Evolutionary conservation across 805 yeast species (phyloP).

Genomic region (Ogataea trehalophila): DNA sequence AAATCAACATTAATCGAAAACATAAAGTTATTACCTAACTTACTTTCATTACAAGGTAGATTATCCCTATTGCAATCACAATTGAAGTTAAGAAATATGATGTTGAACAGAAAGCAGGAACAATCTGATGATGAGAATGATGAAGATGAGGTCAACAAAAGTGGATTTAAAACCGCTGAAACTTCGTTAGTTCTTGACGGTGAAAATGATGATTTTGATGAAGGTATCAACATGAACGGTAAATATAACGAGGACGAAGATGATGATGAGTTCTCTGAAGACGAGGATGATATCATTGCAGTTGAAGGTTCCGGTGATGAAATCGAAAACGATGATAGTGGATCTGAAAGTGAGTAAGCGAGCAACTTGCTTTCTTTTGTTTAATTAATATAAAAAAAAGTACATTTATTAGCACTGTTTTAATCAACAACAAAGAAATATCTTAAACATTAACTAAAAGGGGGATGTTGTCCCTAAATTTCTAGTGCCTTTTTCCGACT

Average conservation of each 20-base stretch:
- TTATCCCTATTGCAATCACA: slow-evolving; percentile 74
- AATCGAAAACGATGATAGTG: slow-evolving; percentile 3
- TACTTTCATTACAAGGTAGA: slow-evolving; percentile 82
- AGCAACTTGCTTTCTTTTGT: neutral
- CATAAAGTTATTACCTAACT: slow-evolving; percentile 54
- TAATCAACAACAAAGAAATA: neutral
- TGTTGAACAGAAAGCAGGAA: slow-evolving; percentile 30
- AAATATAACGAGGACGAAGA: slow-evolving; percentile 7
- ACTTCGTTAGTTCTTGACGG: slow-evolving; percentile 26
- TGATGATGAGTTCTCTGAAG: slow-evolving; percentile 14
- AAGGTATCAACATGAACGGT: neutral
- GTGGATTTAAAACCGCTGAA: slow-evolving; percentile 20
- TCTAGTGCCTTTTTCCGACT: neutral
- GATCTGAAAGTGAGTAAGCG: neutral
- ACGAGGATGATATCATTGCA: slow-evolving; percentile 22
- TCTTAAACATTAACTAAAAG: neutral
- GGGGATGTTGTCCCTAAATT: neutral
- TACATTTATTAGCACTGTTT: neutral
- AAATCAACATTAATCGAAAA: slow-evolving; percentile 53
- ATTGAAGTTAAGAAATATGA: slow-evolving; percentile 58
- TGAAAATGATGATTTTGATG: slow-evolving; percentile 21
- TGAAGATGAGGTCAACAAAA: slow-evolving; percentile 24
- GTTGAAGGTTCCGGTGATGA: slow-evolving; percentile 6
- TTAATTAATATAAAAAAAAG: neutral
- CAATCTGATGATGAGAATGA: slow-evolving; percentile 13